Conservation (phyloP, 2,329 filamentous ascomycete genomes). For the Colletotrichum brevisporum region DNA sequence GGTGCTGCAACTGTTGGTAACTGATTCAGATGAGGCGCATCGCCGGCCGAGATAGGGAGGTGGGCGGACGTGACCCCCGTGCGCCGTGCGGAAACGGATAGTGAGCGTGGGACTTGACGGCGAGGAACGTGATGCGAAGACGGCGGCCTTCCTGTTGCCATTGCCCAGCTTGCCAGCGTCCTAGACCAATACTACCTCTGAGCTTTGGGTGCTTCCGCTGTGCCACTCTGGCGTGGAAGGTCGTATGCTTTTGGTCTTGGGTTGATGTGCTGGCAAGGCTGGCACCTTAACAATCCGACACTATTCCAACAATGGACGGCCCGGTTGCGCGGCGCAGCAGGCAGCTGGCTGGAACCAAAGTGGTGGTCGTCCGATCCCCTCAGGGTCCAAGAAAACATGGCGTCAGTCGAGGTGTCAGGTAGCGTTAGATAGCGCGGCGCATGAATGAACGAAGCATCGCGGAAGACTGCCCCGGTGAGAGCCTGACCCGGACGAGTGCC, state of each 20-base stretch:
- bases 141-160: constrained; percentile 8
- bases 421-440: constrained; percentile 27
- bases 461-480: constrained; percentile 17
- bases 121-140: constrained; percentile 10
- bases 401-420: constrained; percentile 34
- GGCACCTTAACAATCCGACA: constrained; percentile 7
- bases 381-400: constrained; percentile 32
- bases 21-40: constrained; percentile 33
- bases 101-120: not conserved
- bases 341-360: constrained; percentile 18
- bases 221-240: constrained; percentile 19
- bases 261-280: constrained; percentile 35
- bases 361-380: constrained; percentile 31
- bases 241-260: constrained; percentile 26
- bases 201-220: not conserved
- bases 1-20: constrained; percentile 14
- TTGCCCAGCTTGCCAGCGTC: constrained; percentile 14
- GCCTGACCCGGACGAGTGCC: too few relatives aligned
- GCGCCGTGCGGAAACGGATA: constrained; percentile 28
- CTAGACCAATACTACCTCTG: not conserved
- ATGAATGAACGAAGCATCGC: constrained; percentile 11
- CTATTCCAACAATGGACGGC: not conserved
- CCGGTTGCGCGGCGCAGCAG: constrained; percentile 19
- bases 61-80: constrained; percentile 8
- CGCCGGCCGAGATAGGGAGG: constrained; percentile 32